A percentile compares a stretch with the other conserved stretches of the same genome.
Evolutionary conservation across 352 stramenopile genomes (phyloP).

Genomic region (Globisporangium rhizosaccharum): DNA sequence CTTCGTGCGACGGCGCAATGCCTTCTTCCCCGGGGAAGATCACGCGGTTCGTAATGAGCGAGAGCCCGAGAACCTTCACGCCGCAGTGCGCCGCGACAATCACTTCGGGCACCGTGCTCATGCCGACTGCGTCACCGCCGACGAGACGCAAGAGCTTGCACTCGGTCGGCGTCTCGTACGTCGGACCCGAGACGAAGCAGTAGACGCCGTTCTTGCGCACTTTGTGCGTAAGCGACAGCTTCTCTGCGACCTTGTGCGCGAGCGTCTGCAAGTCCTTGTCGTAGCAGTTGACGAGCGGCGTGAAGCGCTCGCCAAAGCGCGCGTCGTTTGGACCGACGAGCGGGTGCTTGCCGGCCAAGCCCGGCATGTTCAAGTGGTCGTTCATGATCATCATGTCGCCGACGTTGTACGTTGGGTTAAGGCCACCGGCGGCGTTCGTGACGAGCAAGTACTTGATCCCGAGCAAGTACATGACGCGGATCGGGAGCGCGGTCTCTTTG

Average conservation of each 20-base stretch:
- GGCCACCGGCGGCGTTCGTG: conserved; percentile 94
- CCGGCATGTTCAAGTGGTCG: conserved; percentile 95
- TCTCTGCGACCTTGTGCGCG: conserved; percentile 69
- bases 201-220: conserved; percentile 88
- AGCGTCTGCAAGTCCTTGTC: conserved; percentile 84
- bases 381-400: conserved; percentile 96
- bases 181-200: conserved; percentile 95
- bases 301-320: conserved; percentile 93
- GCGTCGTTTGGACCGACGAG: conserved; percentile 95
- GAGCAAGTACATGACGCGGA: conserved; percentile 94
- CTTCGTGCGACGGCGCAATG: conserved; percentile 85
- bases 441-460: conserved; percentile 94
- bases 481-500: conserved; percentile 91
- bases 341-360: conserved; percentile 90
- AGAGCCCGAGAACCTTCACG: conserved; percentile 94
- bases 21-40: conserved; percentile 81
- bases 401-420: conserved; percentile 93
- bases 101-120: conserved; percentile 95
- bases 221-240: conserved; percentile 79
- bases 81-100: conserved; percentile 94
- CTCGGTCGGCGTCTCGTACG: conserved; percentile 95
- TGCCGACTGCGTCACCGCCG: conserved; percentile 92
- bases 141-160: conserved; percentile 90
- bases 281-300: conserved; percentile 94
- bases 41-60: conserved; percentile 95